Evolutionary conservation across 2,329 filamentous ascomycete species (phyloP).

Genomic region (Colletotrichum orbiculare): DNA sequence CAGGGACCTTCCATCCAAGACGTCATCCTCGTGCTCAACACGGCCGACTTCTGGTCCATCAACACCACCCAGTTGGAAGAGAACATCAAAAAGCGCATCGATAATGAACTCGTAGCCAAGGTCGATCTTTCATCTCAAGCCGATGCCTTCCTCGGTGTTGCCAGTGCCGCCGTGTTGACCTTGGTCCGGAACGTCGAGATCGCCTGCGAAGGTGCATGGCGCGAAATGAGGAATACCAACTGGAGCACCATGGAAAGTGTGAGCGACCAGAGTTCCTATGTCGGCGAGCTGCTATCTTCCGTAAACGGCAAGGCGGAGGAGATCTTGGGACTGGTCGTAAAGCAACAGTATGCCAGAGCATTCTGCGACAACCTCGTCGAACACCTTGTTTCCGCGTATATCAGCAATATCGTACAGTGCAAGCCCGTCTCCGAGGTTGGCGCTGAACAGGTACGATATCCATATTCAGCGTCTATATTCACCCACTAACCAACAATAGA

Average conservation of each 20-base stretch:
- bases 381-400: slow-evolving; percentile 80
- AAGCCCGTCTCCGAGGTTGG: slow-evolving; percentile 92
- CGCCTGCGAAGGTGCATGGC: slow-evolving; percentile 87
- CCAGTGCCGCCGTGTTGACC: slow-evolving; percentile 84
- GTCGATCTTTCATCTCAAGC: slow-evolving; percentile 94
- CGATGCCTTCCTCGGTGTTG: slow-evolving; percentile 95
- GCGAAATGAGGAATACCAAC: slow-evolving; percentile 95
- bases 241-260: slow-evolving; percentile 96
- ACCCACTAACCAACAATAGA: slow-evolving; percentile 61
- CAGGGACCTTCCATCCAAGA: slow-evolving; percentile 74
- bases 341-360: slow-evolving; percentile 92
- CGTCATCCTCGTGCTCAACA: slow-evolving; percentile 89
- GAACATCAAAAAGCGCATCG: slow-evolving; percentile 91
- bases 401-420: slow-evolving; percentile 87
- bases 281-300: slow-evolving; percentile 80
- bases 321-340: slow-evolving; percentile 81
- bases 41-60: slow-evolving; percentile 95
- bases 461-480: not conserved
- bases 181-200: slow-evolving; percentile 87
- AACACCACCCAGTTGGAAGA: slow-evolving; percentile 95
- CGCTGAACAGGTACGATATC: slow-evolving; percentile 79
- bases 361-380: slow-evolving; percentile 98
- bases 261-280: slow-evolving; percentile 92
- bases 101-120: slow-evolving; percentile 77
- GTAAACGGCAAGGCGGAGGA: slow-evolving; percentile 79